Evolutionary conservation across 257 asterid species (phyloP).

Genomic region (Nicotiana attenuata): DNA sequence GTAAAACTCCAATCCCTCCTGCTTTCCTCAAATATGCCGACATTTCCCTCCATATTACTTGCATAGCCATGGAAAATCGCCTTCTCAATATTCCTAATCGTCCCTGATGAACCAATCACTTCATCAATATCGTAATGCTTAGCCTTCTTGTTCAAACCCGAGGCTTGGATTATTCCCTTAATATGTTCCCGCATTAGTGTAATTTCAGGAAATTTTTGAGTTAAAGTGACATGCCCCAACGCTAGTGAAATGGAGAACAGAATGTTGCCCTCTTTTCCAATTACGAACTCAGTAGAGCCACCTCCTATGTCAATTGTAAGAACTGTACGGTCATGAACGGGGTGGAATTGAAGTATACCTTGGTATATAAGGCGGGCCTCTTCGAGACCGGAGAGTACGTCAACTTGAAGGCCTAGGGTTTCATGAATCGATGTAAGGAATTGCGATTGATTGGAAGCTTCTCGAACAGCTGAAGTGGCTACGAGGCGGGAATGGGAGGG

Average conservation of each 20-base stretch:
- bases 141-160: slow-evolving; percentile 43
- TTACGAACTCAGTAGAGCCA: slow-evolving; percentile 70
- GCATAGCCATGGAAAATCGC: slow-evolving; percentile 53
- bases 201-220: slow-evolving; percentile 32
- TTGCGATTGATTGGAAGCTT: slow-evolving; percentile 60
- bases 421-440: slow-evolving; percentile 29
- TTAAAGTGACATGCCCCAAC: slow-evolving; percentile 67
- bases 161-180: slow-evolving; percentile 25
- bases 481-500: slow-evolving; percentile 57
- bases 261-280: slow-evolving; percentile 50
- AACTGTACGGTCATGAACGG: slow-evolving; percentile 38
- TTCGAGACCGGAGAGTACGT: slow-evolving; percentile 61
- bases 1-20: slow-evolving; percentile 66
- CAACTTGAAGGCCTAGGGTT: slow-evolving; percentile 38
- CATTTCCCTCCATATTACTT: slow-evolving; percentile 24
- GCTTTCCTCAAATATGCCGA: slow-evolving; percentile 29
- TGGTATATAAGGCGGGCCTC: slow-evolving; percentile 75
- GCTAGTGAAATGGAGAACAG: slow-evolving; percentile 49
- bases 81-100: slow-evolving; percentile 62
- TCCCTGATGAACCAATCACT: slow-evolving; percentile 75
- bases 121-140: slow-evolving; percentile 38
- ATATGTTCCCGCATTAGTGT: slow-evolving; percentile 46
- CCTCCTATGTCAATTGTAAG: slow-evolving; percentile 81
- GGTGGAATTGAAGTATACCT: slow-evolving; percentile 65
- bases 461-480: slow-evolving; percentile 88